Base-by-base conservation (phyloP, 2,329 filamentous ascomycete species). In the Epichloe coenophiala region DNA sequence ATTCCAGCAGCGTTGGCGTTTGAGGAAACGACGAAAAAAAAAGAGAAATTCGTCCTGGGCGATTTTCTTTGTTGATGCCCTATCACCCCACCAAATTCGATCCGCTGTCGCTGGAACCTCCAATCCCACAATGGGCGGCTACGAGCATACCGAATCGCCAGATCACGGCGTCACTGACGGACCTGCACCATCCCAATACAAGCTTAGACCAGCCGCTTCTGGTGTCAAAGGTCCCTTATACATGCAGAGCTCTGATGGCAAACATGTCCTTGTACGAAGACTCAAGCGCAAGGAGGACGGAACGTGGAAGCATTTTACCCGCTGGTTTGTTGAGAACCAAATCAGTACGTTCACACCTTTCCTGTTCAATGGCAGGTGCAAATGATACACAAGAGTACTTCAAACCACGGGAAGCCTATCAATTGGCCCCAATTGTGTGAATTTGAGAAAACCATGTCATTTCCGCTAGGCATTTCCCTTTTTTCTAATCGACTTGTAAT, bases 281-380 rank as follows among this genome's bases (percentile, higher is more conserved):
- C 67, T 76, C 55, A 83, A 77, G 69, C 71, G 73, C 62, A 81
- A 81, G 65, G 78, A 80, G 48, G 77, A 84, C 57, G 74, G 80
- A 50, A 71, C 80, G 40, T 69, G 78, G 66, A 80, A 76, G 61
- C 74, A 75, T 53, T 66, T 86, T 44, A 76, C 79, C 54, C 73
- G 75, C 61, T 87, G 84, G 80, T 77, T 90, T 63, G 80, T 88
- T 58, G 74, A 86, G 61, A 87, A 91, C 65, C 86, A 91, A 65
- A 83, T 88, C 60, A 85, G 86, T 90, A 81, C 53, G 80, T 69
- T 35, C 42, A 9, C 27, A 38, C 49, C 38, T 36, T 50, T 38
- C 50, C 49, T 51, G 52, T 49, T 49, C 12, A 49, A 44, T 51
- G 51, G 37, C 38, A 46, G 46, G 17, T 41, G 39, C 46, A 51